Conservation (phyloP, 768 basidiomycete genomes). For the Mycena rebaudengoi region DNA sequence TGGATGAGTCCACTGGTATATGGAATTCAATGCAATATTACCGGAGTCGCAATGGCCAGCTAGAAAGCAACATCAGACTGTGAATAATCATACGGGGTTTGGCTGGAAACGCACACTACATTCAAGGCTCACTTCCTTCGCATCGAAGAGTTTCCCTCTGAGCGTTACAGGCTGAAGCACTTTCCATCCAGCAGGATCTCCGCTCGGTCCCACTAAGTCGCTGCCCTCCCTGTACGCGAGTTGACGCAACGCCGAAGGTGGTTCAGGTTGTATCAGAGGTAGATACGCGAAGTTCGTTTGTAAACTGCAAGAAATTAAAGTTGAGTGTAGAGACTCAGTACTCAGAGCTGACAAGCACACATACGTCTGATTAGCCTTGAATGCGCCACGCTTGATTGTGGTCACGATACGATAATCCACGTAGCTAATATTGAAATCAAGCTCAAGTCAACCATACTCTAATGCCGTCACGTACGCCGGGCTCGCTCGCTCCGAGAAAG, state of each 20-base stretch:
- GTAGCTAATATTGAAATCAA: no score
- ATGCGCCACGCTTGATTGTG: slow-evolving; percentile 55
- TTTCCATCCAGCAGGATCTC: slow-evolving; percentile 50
- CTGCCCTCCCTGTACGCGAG: slow-evolving; percentile 44
- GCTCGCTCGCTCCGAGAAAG: slow-evolving; percentile 63
- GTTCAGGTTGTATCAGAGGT: slow-evolving; percentile 41
- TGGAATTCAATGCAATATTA: slow-evolving; percentile 18
- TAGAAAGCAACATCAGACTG: slow-evolving; percentile 27
- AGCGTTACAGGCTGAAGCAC: slow-evolving; percentile 36
- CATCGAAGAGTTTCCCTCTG: slow-evolving; percentile 44
- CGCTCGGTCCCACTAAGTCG: slow-evolving; percentile 43
- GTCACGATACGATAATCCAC: slow-evolving; percentile 64
- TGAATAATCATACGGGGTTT: neutral
- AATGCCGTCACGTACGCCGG: no score
- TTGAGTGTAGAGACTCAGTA: neutral
- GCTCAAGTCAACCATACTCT: no score
- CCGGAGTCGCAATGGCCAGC: slow-evolving; percentile 61
- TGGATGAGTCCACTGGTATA: neutral
- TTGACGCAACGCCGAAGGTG: slow-evolving; percentile 45
- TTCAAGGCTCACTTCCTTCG: slow-evolving; percentile 40
- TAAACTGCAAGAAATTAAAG: neutral
- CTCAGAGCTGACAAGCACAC: slow-evolving; percentile 18
- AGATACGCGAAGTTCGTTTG: slow-evolving; percentile 44
- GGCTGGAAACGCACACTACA: slow-evolving; percentile 38
- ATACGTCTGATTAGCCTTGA: slow-evolving; percentile 62